Conservation (phyloP, 139 green algal genomes). For the Chlorella ohadii region DNA sequence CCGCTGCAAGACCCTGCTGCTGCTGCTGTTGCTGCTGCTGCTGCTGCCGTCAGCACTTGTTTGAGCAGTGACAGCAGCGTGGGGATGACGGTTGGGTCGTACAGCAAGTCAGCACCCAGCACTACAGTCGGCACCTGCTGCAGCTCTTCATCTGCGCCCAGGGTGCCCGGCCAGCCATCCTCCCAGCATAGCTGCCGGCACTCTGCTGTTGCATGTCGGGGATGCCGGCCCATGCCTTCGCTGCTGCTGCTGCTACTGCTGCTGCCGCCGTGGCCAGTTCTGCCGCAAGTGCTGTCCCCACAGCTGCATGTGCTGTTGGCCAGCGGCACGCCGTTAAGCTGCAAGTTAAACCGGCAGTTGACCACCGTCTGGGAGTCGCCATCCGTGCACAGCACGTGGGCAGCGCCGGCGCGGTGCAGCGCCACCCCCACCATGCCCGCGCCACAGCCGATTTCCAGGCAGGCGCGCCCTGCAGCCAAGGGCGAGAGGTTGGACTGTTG, state of each 20-base stretch:
- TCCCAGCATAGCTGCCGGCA: constrained; percentile 34
- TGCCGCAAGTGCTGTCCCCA: too few species aligned
- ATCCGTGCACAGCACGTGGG: constrained; percentile 66
- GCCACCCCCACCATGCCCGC: constrained; percentile 63
- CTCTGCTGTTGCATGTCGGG: not conserved
- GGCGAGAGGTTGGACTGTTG: too few species aligned
- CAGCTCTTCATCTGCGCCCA: not conserved
- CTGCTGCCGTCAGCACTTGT: constrained; percentile 20
- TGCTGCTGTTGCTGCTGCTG: not conserved
- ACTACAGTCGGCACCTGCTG: constrained; percentile 50
- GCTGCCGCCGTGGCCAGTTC: not conserved
- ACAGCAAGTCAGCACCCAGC: constrained; percentile 74
- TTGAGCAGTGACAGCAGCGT: constrained; percentile 35
- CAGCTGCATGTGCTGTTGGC: not conserved
- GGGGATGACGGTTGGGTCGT: constrained; percentile 63
- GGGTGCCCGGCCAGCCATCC: not conserved
- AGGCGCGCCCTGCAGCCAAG: constrained; percentile 48
- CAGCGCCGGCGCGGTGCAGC: constrained; percentile 40
- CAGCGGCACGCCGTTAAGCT: constrained; percentile 61
- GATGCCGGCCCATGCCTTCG: not conserved
- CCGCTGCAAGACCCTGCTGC: not conserved
- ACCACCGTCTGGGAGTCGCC: constrained; percentile 60
- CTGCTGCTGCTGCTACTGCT: constrained; percentile 9
- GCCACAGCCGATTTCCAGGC: constrained; percentile 80
- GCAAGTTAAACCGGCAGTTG: constrained; percentile 77